phyloP scores from a whole-genome alignment of 257 asterid genomes.

The Nicotiana otophora region DNA sequence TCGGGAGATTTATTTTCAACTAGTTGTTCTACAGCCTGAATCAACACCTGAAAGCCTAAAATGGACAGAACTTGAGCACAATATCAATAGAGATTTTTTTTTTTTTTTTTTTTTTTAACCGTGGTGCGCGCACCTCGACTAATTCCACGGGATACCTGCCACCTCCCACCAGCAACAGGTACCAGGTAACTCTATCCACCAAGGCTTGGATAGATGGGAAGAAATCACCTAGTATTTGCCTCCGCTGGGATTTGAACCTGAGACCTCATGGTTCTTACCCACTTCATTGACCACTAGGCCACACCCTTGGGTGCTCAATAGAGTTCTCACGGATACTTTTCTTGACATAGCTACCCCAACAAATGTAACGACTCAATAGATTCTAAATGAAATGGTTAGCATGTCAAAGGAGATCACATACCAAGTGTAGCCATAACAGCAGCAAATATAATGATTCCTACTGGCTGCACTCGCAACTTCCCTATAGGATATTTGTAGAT shows the following conservation, averaged over 20 bases:
- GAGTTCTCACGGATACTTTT: neutral
- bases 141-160: no score
- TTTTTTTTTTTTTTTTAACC: no score
- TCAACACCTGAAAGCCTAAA: constrained; percentile 81
- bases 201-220: no score
- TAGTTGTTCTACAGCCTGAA: constrained; percentile 73
- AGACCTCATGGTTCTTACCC: no score
- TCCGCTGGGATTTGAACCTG: no score
- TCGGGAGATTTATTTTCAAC: constrained; percentile 41
- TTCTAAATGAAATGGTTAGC: neutral
- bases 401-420: constrained; percentile 20
- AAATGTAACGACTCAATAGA: neutral
- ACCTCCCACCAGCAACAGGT: no score
- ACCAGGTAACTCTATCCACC: no score
- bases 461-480: constrained; percentile 93
- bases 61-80: neutral
- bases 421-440: constrained; percentile 97
- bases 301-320: no score
- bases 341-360: neutral
- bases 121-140: no score
- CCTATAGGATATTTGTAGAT: constrained; percentile 91
- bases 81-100: neutral
- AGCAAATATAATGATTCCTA: constrained; percentile 87
- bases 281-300: no score
- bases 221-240: no score